These are phyloP conservation scores for Senna siamea DNA, from an alignment of 306 rosid species.

Conservation along the genomic window DNA sequence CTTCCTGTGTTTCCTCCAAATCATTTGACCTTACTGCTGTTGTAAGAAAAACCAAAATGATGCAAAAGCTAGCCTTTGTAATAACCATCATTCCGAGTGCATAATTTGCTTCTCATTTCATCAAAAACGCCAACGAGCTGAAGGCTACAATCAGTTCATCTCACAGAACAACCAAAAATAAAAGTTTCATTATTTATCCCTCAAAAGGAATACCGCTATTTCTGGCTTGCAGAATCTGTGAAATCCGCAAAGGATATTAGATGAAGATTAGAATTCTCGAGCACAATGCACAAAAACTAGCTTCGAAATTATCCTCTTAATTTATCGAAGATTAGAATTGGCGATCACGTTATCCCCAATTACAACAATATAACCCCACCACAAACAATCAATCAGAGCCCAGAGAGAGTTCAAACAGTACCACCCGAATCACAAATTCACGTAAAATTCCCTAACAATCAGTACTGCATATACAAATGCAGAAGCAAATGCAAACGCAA, in stretches of 20 bases:
- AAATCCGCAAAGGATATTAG: constrained; percentile 43
- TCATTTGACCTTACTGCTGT: constrained; percentile 51
- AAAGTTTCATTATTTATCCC: constrained; percentile 34
- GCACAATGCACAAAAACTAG: constrained; percentile 29
- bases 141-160: constrained; percentile 46
- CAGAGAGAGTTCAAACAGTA: constrained; percentile 30
- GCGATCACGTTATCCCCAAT: constrained; percentile 34
- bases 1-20: constrained; percentile 49
- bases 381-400: constrained; percentile 8
- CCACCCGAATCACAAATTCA: constrained; percentile 30
- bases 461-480: constrained; percentile 1
- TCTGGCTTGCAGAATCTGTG: constrained; percentile 19
- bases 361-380: constrained; percentile 29
- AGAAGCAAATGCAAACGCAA: constrained; percentile 23
- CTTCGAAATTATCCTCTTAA: constrained; percentile 16
- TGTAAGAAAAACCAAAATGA: constrained; percentile 58
- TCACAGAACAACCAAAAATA: constrained; percentile 19
- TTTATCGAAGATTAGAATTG: constrained; percentile 20
- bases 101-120: constrained; percentile 68
- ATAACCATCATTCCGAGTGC: constrained; percentile 66
- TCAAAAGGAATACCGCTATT: constrained; percentile 31
- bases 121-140: constrained; percentile 49
- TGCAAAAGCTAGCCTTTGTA: constrained; percentile 51
- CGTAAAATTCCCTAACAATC: not conserved
- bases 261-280: constrained; percentile 36